Conservation (phyloP, 2,329 filamentous ascomycete species). For the Ambrosiella xylebori region DNA sequence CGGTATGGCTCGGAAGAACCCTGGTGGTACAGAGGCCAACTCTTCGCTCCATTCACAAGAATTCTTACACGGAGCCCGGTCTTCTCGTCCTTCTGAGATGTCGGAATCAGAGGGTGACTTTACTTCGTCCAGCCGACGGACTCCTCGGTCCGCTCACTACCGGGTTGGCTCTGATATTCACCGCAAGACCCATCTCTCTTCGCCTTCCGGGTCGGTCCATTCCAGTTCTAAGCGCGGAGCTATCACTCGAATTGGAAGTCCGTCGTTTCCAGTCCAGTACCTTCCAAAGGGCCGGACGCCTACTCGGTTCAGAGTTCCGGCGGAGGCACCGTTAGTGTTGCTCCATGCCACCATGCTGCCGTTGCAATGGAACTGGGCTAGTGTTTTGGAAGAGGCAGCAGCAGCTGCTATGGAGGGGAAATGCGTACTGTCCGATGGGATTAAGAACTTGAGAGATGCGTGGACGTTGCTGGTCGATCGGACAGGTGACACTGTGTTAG, state of each 20-base stretch:
- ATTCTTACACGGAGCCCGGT: constrained; percentile 19
- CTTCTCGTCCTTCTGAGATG: constrained; percentile 32
- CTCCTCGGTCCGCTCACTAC: constrained; percentile 30
- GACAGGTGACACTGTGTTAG: constrained; percentile 53
- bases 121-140: constrained; percentile 29
- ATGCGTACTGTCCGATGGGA: constrained; percentile 21
- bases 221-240: constrained; percentile 32
- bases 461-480: constrained; percentile 54
- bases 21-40: constrained; percentile 6
- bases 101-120: constrained; percentile 31
- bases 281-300: constrained; percentile 40
- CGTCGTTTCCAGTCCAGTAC: constrained; percentile 32
- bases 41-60: constrained; percentile 5
- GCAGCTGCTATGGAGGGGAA: constrained; percentile 18
- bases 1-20: constrained; percentile 19
- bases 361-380: constrained; percentile 46
- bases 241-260: constrained; percentile 40
- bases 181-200: constrained; percentile 50
- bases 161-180: background rate
- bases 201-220: constrained; percentile 41
- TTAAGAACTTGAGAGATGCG: constrained; percentile 38
- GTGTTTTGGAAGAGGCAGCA: constrained; percentile 27
- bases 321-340: constrained; percentile 52
- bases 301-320: constrained; percentile 40
- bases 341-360: constrained; percentile 64